These are phyloP conservation scores for Heliamphora exappendiculata DNA, from an alignment of 148 eudicot genomes.

Conservation along the genomic window DNA sequence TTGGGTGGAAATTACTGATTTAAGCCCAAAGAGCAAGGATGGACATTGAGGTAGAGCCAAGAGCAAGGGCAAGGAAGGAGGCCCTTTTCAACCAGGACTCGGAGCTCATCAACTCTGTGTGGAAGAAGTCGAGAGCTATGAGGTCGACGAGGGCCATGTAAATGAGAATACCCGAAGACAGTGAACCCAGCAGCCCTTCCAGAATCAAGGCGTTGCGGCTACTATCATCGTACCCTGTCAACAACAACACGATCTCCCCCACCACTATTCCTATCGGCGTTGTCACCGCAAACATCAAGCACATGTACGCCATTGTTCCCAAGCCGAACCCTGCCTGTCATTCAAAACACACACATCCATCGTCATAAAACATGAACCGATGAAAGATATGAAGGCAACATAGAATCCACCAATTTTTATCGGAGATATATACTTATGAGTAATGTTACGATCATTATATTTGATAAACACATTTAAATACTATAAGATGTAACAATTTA, in stretches of 20 bases:
- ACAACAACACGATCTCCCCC: constrained; percentile 56
- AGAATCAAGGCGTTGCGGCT: constrained; percentile 61
- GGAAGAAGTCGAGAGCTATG: constrained; percentile 79
- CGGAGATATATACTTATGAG: too few species aligned
- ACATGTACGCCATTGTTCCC: constrained; percentile 68
- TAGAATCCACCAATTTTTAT: too few species aligned
- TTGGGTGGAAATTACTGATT: constrained; percentile 4
- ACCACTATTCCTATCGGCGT: constrained; percentile 65
- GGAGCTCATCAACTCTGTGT: constrained; percentile 60
- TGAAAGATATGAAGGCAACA: too few species aligned
- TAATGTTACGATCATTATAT: too few species aligned
- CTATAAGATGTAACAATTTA: too few species aligned
- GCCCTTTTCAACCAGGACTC: constrained; percentile 56
- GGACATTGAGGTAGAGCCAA: constrained; percentile 79
- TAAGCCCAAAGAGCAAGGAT: constrained; percentile 89
- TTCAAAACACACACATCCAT: neutral
- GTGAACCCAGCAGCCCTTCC: constrained; percentile 72
- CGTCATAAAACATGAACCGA: too few species aligned
- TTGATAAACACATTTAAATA: too few species aligned
- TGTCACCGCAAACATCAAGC: constrained; percentile 83
- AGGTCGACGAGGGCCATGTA: constrained; percentile 85
- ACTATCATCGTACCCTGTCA: constrained; percentile 73
- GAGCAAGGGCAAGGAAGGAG: constrained; percentile 59
- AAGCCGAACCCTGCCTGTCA: constrained; percentile 72
- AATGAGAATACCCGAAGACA: constrained; percentile 74